These are phyloP conservation scores for Tetracladium maxilliforme DNA, from an alignment of 2,329 filamentous ascomycete genomes.

Conservation along the genomic window DNA sequence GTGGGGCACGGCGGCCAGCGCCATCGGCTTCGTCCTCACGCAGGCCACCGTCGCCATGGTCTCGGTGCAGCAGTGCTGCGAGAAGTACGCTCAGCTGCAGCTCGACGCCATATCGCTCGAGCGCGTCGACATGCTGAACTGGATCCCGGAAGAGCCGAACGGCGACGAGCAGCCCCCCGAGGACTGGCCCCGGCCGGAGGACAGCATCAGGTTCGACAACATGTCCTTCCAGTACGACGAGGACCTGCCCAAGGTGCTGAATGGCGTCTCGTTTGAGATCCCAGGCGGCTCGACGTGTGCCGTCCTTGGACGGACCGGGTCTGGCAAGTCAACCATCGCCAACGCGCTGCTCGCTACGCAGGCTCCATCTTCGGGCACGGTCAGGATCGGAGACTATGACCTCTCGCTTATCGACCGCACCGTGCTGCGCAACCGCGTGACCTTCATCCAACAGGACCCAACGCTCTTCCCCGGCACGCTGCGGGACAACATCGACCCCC, in stretches of 20 bases:
- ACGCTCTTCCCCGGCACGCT: conserved; percentile 48
- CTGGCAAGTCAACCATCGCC: conserved; percentile 69
- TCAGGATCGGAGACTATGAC: conserved; percentile 45
- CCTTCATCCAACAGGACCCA: conserved; percentile 53
- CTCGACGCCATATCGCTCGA: conserved; percentile 90
- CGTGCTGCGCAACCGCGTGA: conserved; percentile 43
- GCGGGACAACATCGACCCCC: conserved; percentile 46
- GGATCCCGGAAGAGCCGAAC: conserved; percentile 56
- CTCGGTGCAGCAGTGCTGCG: conserved; percentile 61
- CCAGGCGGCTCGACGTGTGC: conserved; percentile 67
- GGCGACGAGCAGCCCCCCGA: conserved; percentile 57
- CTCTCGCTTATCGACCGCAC: conserved; percentile 43
- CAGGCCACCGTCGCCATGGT: conserved; percentile 54
- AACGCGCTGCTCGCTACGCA: conserved; percentile 43
- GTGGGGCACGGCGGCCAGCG: conserved; percentile 58
- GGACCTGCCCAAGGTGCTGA: conserved; percentile 58
- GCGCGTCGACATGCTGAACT: conserved; percentile 70
- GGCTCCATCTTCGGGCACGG: conserved; percentile 34
- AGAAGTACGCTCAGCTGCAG: conserved; percentile 69
- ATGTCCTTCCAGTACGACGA: conserved; percentile 71
- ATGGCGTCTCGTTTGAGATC: conserved; percentile 55
- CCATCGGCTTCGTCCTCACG: conserved; percentile 73
- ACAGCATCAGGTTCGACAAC: conserved; percentile 61
- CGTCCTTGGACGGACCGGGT: conserved; percentile 67
- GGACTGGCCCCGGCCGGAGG: conserved; percentile 59